Evolutionary conservation across 2,329 filamentous ascomycete species (phyloP).

Genomic region (Aphanoascus verrucosus): DNA sequence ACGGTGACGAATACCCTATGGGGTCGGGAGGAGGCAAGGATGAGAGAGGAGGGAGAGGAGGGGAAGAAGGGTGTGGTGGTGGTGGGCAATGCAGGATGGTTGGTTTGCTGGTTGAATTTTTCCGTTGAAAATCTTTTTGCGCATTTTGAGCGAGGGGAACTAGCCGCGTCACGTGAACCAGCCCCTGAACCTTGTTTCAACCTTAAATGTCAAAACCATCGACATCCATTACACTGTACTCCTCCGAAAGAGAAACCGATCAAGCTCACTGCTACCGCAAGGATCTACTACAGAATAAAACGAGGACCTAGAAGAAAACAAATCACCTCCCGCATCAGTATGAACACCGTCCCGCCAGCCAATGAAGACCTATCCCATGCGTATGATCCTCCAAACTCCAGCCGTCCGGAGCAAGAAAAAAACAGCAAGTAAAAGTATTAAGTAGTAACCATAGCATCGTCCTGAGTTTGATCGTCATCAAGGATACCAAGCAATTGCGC

Average conservation of each 20-base stretch:
- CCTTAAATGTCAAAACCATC: not conserved
- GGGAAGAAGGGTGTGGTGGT: not conserved
- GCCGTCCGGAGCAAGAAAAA: not conserved
- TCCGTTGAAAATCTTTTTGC: not conserved
- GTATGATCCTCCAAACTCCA: not conserved
- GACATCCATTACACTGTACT: no score
- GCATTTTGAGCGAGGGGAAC: not conserved
- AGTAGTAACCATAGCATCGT: conserved; percentile 14
- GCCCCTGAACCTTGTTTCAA: not conserved
- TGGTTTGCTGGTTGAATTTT: not conserved
- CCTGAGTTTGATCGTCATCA: conserved; percentile 22
- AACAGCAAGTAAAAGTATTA: not conserved
- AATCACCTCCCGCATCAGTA: not conserved
- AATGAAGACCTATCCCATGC: not conserved
- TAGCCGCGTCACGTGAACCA: no score
- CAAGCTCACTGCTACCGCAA: not conserved
- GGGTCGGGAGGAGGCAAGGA: not conserved
- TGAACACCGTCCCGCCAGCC: not conserved
- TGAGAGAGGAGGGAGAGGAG: not conserved
- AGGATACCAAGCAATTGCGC: conserved; percentile 62
- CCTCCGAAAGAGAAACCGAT: not conserved
- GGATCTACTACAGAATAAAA: conserved; percentile 1
- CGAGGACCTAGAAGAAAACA: not conserved
- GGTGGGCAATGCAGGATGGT: not conserved
- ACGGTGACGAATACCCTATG: not conserved